phyloP scores from a whole-genome alignment of 441 rosid genomes.

The Raphanus hybrid region DNA sequence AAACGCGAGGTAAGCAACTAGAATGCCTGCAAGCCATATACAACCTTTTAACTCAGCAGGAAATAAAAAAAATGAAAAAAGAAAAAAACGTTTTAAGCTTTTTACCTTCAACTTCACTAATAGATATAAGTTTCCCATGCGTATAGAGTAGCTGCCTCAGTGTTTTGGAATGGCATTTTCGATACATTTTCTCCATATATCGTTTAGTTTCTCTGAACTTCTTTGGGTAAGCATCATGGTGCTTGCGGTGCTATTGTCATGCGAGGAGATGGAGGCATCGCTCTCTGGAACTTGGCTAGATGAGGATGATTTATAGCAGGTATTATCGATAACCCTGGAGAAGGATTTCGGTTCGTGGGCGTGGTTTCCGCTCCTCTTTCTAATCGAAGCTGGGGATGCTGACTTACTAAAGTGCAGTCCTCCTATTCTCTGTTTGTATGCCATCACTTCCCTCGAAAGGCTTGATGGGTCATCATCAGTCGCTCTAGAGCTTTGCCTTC shows the following conservation, averaged over 20 bases:
- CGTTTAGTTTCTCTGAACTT: slow-evolving; percentile 68
- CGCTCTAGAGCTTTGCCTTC: slow-evolving; percentile 8
- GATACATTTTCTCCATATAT: slow-evolving; percentile 84
- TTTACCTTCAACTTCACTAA: slow-evolving; percentile 85
- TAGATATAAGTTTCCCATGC: slow-evolving; percentile 84
- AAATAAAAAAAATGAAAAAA: too few species aligned
- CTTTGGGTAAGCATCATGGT: slow-evolving; percentile 52
- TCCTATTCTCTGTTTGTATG: slow-evolving; percentile 63
- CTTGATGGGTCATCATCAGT: slow-evolving; percentile 78
- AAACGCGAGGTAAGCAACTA: slow-evolving; percentile 83
- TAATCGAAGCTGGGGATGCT: slow-evolving; percentile 47
- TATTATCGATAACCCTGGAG: slow-evolving; percentile 44
- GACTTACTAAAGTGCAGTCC: slow-evolving; percentile 54
- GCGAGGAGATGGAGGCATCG: slow-evolving; percentile 48
- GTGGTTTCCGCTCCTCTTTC: slow-evolving; percentile 51
- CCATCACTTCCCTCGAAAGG: slow-evolving; percentile 64
- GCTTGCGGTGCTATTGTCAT: slow-evolving; percentile 49
- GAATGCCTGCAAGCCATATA: slow-evolving; percentile 66
- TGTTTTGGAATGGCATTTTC: slow-evolving; percentile 92
- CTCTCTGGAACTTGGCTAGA: slow-evolving; percentile 48
- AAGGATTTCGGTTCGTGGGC: slow-evolving; percentile 49
- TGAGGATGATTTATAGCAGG: slow-evolving; percentile 51
- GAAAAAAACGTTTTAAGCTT: slow-evolving; percentile 17
- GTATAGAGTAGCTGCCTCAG: slow-evolving; percentile 77
- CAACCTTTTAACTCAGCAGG: neutral